Percentiles rank a stretch among this genome's conserved stretches.
These are phyloP conservation scores for Plasmodium berghei DNA, from an alignment of 169 alveolate species.

Conservation along the genomic window DNA sequence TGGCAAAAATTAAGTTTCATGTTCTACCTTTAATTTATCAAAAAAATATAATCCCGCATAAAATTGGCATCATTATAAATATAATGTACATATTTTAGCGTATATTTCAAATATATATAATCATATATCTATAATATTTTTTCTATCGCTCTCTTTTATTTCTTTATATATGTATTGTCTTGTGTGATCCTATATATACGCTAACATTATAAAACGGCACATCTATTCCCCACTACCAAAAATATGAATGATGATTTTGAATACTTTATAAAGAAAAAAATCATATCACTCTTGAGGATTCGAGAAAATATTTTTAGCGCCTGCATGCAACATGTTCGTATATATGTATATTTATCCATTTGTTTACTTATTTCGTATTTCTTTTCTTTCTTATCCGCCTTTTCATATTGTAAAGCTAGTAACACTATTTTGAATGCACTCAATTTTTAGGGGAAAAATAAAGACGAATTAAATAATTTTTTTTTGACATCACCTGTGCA, in stretches of 20 bases:
- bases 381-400: not conserved
- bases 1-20: too few species aligned
- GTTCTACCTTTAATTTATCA: too few species aligned
- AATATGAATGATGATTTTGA: constrained; percentile 71
- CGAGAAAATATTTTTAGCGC: constrained; percentile 28
- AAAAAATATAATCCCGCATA: constrained; percentile 2
- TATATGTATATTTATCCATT: not conserved
- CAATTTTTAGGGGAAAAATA: constrained; percentile 31
- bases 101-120: not conserved
- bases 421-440: constrained; percentile 7
- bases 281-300: constrained; percentile 39
- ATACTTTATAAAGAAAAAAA: constrained; percentile 42
- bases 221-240: constrained; percentile 3
- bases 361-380: not conserved
- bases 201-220: not conserved
- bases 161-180: not conserved
- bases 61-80: constrained; percentile 9
- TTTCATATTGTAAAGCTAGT: not conserved
- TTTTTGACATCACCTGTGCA: constrained; percentile 53
- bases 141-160: not conserved
- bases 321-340: constrained; percentile 47
- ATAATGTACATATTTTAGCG: constrained; percentile 8
- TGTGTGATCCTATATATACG: not conserved
- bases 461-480: constrained; percentile 35
- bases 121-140: not conserved